Conservation (phyloP, 1,139 yeast genomes). For the Lodderomyces theae region DNA sequence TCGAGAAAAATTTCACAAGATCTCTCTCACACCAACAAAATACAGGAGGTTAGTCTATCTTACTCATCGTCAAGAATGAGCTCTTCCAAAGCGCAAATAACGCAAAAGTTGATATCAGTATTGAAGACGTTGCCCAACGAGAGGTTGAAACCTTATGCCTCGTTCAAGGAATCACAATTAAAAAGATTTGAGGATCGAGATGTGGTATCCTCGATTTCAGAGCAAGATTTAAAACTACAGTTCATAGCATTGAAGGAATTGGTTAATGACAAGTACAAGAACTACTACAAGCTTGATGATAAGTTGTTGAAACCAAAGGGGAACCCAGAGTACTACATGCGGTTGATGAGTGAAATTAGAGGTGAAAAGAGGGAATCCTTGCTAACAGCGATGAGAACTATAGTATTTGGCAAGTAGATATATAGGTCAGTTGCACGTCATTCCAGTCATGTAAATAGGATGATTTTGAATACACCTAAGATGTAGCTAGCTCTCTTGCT, state of each 20-base stretch:
- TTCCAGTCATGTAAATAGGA: not conserved
- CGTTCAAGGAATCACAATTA: constrained; percentile 65
- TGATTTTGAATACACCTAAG: too few species aligned
- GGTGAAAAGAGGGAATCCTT: constrained; percentile 74
- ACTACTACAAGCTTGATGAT: constrained; percentile 61
- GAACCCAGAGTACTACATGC: constrained; percentile 72
- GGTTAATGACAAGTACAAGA: constrained; percentile 59
- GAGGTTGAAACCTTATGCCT: constrained; percentile 60
- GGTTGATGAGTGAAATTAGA: constrained; percentile 66
- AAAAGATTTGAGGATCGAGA: constrained; percentile 41
- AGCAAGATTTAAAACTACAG: constrained; percentile 58
- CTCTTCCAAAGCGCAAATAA: constrained; percentile 21
- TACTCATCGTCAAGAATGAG: too few species aligned
- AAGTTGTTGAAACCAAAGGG: constrained; percentile 76
- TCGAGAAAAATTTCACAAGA: too few species aligned
- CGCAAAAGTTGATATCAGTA: constrained; percentile 37
- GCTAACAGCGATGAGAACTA: constrained; percentile 63
- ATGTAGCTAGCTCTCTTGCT: too few species aligned
- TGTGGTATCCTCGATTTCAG: constrained; percentile 25
- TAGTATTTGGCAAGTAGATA: constrained; percentile 59
- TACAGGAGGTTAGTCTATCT: too few species aligned
- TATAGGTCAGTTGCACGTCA: too few species aligned
- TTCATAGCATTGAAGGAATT: constrained; percentile 57
- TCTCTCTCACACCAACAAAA: too few species aligned
- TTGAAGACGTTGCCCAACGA: constrained; percentile 59